Base-by-base conservation (phyloP, 768 basidiomycete genomes). In the Astraeus odoratus region DNA sequence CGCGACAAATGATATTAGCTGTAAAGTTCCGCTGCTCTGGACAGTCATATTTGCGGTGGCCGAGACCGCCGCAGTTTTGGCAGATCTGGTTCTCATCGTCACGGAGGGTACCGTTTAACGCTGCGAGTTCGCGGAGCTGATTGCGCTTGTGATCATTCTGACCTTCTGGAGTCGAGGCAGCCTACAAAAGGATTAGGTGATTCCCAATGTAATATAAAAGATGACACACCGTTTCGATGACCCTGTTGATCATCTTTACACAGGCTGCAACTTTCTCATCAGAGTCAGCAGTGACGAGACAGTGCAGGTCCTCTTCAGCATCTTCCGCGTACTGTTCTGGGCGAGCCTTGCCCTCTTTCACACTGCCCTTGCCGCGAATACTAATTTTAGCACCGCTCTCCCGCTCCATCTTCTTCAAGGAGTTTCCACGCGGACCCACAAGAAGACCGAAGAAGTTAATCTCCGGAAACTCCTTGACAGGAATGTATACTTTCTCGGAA, bases 81-180 rank as follows among this genome's bases (percentile, higher is more conserved):
- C 96, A 99, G 50, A 97, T 83, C 68, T 99, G 96, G 61, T 98
- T 98, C 72, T 99, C 96, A 64, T 99, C 96, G 60, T 99, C 96
- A 56, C 96, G 93, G 45, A 99, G 83, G 36, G 96, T 99, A 69
- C 96, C 96, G 61, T 99, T 99, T 46, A 99, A 71, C 16, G 93
- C 93, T 15, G 96, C 96, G 37, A 99, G 78, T 64, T 99, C 96
- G 56, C 96, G 89, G 36, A 99, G 81, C 68, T 99, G 96, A 60
- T 95, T 97, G 43, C 95, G 87, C 66, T 99, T 99, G 73, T 99
- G 96, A 58, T 96, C 95, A 63, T 99, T 99, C 69, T 99, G 93
- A 24, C 94, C 96, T 72, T 99, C 96, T 5, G 96, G 96, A 6
- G 94, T 96, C 12, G 95, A 98, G 10, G 96, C 96, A 48, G 96